A percentile compares a stretch with the other conserved stretches of the same genome.
These are phyloP conservation scores for Penicillium oxalicum DNA, from an alignment of 2,329 filamentous ascomycete genomes.

Conservation along the genomic window DNA sequence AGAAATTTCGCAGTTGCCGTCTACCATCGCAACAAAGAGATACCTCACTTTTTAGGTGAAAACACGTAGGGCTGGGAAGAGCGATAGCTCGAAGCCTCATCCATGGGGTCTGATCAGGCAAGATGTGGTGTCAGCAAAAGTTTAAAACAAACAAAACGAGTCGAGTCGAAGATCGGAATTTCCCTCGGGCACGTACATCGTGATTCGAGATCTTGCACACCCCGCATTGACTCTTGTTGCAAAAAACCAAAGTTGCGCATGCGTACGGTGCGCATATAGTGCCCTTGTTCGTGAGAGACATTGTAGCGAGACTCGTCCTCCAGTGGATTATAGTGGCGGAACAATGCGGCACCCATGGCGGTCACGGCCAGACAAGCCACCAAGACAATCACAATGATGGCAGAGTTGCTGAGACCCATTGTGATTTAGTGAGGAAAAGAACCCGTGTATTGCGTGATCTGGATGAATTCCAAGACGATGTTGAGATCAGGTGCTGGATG, in stretches of 20 bases:
- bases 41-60: not conserved
- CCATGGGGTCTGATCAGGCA: slow-evolving; percentile 7
- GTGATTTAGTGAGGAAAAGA: not conserved
- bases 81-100: slow-evolving; percentile 9
- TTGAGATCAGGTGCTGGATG: not conserved
- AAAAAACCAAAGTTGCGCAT: slow-evolving; percentile 22
- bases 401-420: slow-evolving; percentile 10
- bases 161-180: not conserved
- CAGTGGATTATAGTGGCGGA: slow-evolving; percentile 22
- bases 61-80: slow-evolving; percentile 3
- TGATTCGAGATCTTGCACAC: slow-evolving; percentile 18
- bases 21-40: not conserved
- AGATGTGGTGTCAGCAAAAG: slow-evolving; percentile 3
- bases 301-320: slow-evolving; percentile 14
- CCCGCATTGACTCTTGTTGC: slow-evolving; percentile 17
- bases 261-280: slow-evolving; percentile 30
- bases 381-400: slow-evolving; percentile 23
- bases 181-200: slow-evolving; percentile 13
- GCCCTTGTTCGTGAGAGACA: slow-evolving; percentile 23
- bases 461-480: too few species aligned
- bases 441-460: not conserved
- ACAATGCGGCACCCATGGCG: slow-evolving; percentile 26
- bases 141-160: not conserved
- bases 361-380: slow-evolving; percentile 26
- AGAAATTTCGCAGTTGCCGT: too few species aligned